These are phyloP conservation scores for Cenchrus fungigraminus DNA, from an alignment of 176 grass and related monocot genomes.

Conservation along the genomic window DNA sequence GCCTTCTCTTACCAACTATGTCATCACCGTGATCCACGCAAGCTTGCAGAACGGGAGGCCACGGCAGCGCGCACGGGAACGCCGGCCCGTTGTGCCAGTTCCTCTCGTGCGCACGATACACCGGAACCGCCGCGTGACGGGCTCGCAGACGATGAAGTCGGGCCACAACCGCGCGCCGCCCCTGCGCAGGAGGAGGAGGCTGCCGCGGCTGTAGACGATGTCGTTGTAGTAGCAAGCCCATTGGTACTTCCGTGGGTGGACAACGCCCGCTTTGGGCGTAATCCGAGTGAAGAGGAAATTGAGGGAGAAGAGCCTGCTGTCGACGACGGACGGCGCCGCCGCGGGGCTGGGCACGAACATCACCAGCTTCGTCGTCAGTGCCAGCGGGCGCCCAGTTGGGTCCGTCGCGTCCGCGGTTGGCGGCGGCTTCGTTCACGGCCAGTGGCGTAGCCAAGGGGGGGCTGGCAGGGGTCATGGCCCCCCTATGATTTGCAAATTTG, in stretches of 20 bases:
- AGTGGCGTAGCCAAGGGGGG: too few relatives aligned
- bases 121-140: background rate
- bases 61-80: background rate
- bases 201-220: background rate
- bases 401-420: too few relatives aligned
- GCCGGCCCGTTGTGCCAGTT: background rate
- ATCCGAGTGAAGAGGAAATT: background rate
- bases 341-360: background rate
- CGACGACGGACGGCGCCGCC: background rate
- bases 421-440: too few relatives aligned
- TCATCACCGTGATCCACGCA: background rate
- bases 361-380: background rate
- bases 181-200: background rate
- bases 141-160: slow-evolving; percentile 9
- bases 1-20: background rate
- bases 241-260: background rate
- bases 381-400: too few relatives aligned
- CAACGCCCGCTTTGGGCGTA: background rate
- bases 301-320: background rate
- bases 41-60: background rate
- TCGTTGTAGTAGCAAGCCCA: background rate
- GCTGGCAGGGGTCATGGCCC: too few relatives aligned
- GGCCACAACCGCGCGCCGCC: background rate
- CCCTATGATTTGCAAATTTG: too few relatives aligned
- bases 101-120: background rate